Percentiles rank a stretch among this genome's conserved stretches.
These are phyloP conservation scores for Sarcomyxa edulis DNA, from an alignment of 768 basidiomycete species.

Conservation along the genomic window DNA sequence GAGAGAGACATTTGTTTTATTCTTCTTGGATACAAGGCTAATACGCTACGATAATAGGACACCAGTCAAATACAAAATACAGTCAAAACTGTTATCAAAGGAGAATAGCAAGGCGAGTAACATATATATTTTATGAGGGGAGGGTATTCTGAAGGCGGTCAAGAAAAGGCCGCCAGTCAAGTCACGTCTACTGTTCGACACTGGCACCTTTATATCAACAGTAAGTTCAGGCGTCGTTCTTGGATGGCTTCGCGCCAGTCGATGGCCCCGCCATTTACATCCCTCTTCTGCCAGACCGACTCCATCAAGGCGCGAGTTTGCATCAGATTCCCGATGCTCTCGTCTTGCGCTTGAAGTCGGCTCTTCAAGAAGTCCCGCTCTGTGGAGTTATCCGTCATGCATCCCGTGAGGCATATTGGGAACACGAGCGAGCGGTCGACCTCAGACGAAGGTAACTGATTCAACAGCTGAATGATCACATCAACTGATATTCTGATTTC, in stretches of 20 bases:
- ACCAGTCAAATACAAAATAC: too few relatives aligned
- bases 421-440: constrained; percentile 67
- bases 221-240: constrained; percentile 42
- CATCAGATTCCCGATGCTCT: constrained; percentile 54
- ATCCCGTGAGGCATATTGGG: constrained; percentile 70
- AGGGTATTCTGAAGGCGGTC: too few relatives aligned
- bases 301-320: constrained; percentile 61
- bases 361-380: constrained; percentile 55
- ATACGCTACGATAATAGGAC: too few relatives aligned
- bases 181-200: background rate
- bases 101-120: too few relatives aligned
- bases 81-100: too few relatives aligned
- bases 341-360: constrained; percentile 49
- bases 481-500: constrained; percentile 62
- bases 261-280: constrained; percentile 43
- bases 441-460: constrained; percentile 49
- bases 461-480: constrained; percentile 45
- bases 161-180: too few relatives aligned
- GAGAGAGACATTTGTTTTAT: too few relatives aligned
- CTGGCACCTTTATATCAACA: constrained; percentile 38
- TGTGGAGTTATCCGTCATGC: constrained; percentile 61
- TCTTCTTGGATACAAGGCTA: too few relatives aligned
- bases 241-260: constrained; percentile 60
- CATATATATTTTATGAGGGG: too few relatives aligned
- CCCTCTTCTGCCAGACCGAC: constrained; percentile 63